Base-by-base conservation (phyloP, 192 early-diverging fungal genomes). In the Coemansia sp. region DNA sequence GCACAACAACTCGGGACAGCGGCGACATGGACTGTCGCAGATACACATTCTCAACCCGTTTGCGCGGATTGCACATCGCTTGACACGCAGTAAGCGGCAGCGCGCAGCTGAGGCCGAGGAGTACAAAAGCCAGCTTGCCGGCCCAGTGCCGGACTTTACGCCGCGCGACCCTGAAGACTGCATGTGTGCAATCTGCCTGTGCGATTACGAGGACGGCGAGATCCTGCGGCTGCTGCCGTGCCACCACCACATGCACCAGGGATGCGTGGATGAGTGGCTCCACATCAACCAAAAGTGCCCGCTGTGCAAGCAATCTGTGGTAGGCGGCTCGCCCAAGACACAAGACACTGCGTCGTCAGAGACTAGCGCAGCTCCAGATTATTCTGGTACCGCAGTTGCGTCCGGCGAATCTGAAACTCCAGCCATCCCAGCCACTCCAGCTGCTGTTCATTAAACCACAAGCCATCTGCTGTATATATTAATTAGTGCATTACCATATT, bases 181-280 rank as follows among this genome's bases (percentile, higher is more conserved):
- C 17, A 77, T 87, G 22, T 94, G 92, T 65, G 89, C 88, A 25
- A 94, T 94, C 69, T 94, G 92, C 65, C 68, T 94, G 41, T 79
- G 78, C 54, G 76, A 82, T 7, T 94, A 94, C 58, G 91, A 92
- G 67, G 84, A 89, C 21, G 88, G 87, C 22, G 89, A 92, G n/a
- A 74, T 88, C 6, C 75, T 94, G 21, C 81, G 89, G 27, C 82
- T 87, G 68, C 75, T 92, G 76, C 84, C 79, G 59, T 94, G 92
- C 72, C 77, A 67, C 6, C 92, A 94, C 75, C 90, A 92, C 64
- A 91, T 94, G 74, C 92, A 94, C 71, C 87, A 86, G 72, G 79
- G 85, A 10, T 94, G 92, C 69, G 90, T 92, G 2, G 87, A 90
- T 62, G 89, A 90, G 71, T 94, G 92, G 92, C 77, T 94, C 50